These are phyloP conservation scores for Acer campestre DNA, from an alignment of 345 rosid genomes.

Conservation along the genomic window DNA sequence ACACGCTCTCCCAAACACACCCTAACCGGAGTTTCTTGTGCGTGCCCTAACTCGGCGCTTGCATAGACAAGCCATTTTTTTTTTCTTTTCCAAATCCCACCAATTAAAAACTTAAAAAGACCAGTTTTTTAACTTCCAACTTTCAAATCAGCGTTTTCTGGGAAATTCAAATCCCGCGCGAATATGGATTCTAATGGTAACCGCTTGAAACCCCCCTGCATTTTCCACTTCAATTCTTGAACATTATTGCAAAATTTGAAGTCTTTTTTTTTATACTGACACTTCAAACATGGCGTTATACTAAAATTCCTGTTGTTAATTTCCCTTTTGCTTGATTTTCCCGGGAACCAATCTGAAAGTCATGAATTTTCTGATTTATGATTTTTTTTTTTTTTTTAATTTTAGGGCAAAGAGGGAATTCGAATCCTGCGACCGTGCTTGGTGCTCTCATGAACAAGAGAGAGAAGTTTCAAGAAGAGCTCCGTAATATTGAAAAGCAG, in stretches of 20 bases:
- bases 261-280: not conserved
- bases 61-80: not conserved
- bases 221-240: not conserved
- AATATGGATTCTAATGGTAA: conserved; percentile 31
- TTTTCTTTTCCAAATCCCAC: not conserved
- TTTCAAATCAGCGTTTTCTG: conserved; percentile 1
- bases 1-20: not conserved
- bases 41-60: conserved; percentile 3
- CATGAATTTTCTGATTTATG: not conserved
- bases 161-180: conserved; percentile 38
- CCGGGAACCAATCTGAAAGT: not conserved
- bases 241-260: not conserved
- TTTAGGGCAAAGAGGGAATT: conserved; percentile 17
- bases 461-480: conserved; percentile 69
- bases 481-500: conserved; percentile 70
- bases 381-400: not conserved
- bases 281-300: not conserved
- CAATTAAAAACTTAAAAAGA: not conserved
- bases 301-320: not conserved
- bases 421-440: conserved; percentile 43
- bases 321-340: not conserved
- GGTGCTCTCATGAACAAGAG: conserved; percentile 55
- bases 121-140: conserved; percentile 3
- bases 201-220: conserved; percentile 7
- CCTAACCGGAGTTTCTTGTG: not conserved